Conservation (phyloP, 192 early-diverging fungal genomes). For the Thamnidium elegans region DNA sequence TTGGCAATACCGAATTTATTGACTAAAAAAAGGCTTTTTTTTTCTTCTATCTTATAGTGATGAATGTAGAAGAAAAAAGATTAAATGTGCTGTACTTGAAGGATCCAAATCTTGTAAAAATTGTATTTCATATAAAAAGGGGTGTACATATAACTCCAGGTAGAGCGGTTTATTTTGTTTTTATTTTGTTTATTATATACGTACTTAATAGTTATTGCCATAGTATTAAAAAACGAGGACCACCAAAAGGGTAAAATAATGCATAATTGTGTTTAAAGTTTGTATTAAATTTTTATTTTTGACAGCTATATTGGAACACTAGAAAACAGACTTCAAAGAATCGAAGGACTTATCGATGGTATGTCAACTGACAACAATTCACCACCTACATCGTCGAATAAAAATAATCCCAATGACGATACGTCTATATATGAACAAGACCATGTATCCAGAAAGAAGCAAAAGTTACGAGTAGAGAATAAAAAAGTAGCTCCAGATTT, state of each 20-base stretch:
- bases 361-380: no score
- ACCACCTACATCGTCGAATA: no score
- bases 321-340: constrained; percentile 7
- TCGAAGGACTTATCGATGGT: background rate
- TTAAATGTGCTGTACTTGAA: constrained; percentile 27
- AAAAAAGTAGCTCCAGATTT: no score
- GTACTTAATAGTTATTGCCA: background rate
- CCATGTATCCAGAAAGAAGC: no score
- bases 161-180: constrained; percentile 10
- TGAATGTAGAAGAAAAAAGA: constrained; percentile 34
- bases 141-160: constrained; percentile 29
- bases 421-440: no score
- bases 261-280: background rate
- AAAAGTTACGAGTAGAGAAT: no score
- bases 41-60: constrained; percentile 21
- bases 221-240: constrained; percentile 19
- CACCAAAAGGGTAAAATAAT: constrained; percentile 13
- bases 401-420: no score
- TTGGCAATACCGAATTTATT: background rate
- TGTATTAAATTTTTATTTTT: background rate
- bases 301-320: constrained; percentile 7
- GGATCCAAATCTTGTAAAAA: constrained; percentile 24
- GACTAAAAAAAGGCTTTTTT: background rate
- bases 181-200: background rate
- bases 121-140: constrained; percentile 18